These are phyloP conservation scores for Exsudoporus frostii DNA, from an alignment of 768 basidiomycete species.

Conservation along the genomic window DNA sequence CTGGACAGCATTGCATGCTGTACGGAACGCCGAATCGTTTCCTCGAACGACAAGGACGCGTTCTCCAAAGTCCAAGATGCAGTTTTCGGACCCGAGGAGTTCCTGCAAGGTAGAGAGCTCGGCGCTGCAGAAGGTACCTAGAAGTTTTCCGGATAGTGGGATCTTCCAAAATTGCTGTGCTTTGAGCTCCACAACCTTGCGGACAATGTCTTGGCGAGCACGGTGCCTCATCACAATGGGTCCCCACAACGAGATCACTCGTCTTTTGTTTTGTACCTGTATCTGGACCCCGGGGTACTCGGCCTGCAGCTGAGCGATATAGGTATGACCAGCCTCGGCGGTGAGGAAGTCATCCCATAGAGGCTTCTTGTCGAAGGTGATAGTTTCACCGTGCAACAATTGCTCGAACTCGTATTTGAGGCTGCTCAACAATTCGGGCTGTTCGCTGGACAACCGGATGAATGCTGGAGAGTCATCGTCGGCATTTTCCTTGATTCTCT, in stretches of 20 bases:
- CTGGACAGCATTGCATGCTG: conserved; percentile 40
- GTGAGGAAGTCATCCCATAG: conserved; percentile 69
- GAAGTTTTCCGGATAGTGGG: conserved; percentile 42
- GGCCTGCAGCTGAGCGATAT: conserved; percentile 43
- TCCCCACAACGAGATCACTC: conserved; percentile 56
- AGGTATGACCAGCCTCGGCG: conserved; percentile 38
- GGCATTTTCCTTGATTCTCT: conserved; percentile 12
- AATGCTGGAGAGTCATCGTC: conserved; percentile 21
- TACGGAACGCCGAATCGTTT: conserved; percentile 34
- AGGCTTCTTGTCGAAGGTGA: conserved; percentile 47
- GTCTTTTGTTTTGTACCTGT: conserved; percentile 38
- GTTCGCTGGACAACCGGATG: conserved; percentile 51
- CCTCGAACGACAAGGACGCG: conserved; percentile 56
- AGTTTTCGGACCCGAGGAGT: conserved; percentile 55
- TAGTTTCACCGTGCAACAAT: conserved; percentile 58
- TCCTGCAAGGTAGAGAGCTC: conserved; percentile 45
- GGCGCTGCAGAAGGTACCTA: conserved; percentile 45
- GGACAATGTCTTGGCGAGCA: conserved; percentile 45
- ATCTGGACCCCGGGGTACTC: conserved; percentile 42
- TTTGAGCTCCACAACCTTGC: conserved; percentile 43
- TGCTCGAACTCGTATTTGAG: conserved; percentile 62
- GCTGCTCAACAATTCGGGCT: conserved; percentile 45
- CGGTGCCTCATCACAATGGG: conserved; percentile 36
- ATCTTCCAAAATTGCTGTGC: conserved; percentile 43
- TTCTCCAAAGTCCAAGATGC: conserved; percentile 44